phyloP scores from a whole-genome alignment of 306 rosid genomes.

The Lathyrus aphaca region DNA sequence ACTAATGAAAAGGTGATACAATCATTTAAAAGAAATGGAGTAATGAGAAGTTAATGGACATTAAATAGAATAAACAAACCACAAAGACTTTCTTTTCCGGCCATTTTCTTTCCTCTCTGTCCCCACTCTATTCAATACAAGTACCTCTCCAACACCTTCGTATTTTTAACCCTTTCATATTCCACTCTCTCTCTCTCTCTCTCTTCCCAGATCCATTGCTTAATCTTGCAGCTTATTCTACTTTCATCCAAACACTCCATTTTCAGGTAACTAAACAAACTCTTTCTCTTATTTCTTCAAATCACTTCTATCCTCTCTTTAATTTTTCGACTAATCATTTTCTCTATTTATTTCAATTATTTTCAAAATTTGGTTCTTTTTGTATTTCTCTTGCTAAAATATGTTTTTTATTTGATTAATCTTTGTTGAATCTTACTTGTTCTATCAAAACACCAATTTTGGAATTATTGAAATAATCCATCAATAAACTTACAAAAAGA shows the following conservation, averaged over 20 bases:
- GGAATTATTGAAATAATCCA: slow-evolving; percentile 1
- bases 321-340: neutral
- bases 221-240: neutral
- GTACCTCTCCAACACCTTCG: neutral
- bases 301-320: neutral
- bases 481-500: neutral
- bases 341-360: neutral
- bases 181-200: neutral
- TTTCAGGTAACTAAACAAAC: slow-evolving; percentile 35
- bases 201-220: slow-evolving; percentile 41
- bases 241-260: neutral
- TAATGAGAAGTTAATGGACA: slow-evolving; percentile 25
- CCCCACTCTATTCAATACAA: slow-evolving; percentile 22
- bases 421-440: neutral
- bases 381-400: neutral
- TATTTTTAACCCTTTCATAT: slow-evolving; percentile 11
- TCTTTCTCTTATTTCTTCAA: slow-evolving; percentile 5
- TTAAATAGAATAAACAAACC: slow-evolving; percentile 20
- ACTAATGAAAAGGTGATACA: neutral
- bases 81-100: neutral
- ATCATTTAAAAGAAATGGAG: neutral
- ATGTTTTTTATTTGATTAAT: neutral
- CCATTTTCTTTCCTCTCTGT: slow-evolving; percentile 30
- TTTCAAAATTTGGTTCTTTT: neutral
- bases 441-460: neutral